Evolutionary conservation across 805 yeast species (phyloP).

Genomic region (Spathaspora hagerdaliae): DNA sequence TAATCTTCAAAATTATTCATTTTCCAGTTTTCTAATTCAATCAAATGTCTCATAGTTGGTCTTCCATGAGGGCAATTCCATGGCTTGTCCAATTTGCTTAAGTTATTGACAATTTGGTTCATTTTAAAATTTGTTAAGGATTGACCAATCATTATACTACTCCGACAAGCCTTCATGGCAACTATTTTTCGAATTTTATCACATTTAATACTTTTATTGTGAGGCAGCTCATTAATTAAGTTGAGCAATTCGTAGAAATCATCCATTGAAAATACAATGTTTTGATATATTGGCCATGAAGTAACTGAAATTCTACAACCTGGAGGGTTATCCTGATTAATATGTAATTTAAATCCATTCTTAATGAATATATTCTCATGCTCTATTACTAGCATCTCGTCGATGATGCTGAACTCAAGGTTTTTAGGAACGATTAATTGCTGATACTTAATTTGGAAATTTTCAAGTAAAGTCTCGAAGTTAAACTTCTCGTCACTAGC

Average conservation of each 20-base stretch:
- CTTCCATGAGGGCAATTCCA: slow-evolving; percentile 98
- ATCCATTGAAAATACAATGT: slow-evolving; percentile 56
- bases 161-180: slow-evolving; percentile 94
- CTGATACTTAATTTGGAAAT: slow-evolving; percentile 56
- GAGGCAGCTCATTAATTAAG: slow-evolving; percentile 31
- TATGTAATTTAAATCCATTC: slow-evolving; percentile 71
- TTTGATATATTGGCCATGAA: slow-evolving; percentile 72
- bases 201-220: slow-evolving; percentile 44
- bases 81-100: slow-evolving; percentile 78
- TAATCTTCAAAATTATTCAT: slow-evolving; percentile 13
- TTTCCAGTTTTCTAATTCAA: slow-evolving; percentile 42
- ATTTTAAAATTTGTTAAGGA: slow-evolving; percentile 56
- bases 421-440: slow-evolving; percentile 57
- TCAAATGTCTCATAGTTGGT: slow-evolving; percentile 91
- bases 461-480: slow-evolving; percentile 63
- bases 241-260: slow-evolving; percentile 80
- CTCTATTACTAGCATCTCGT: slow-evolving; percentile 68
- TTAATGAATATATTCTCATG: slow-evolving; percentile 51
- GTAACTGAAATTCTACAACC: slow-evolving; percentile 54
- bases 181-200: slow-evolving; percentile 78
- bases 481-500: slow-evolving; percentile 96
- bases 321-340: slow-evolving; percentile 48
- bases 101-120: slow-evolving; percentile 62
- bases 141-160: slow-evolving; percentile 91
- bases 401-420: slow-evolving; percentile 70